Percentiles rank a stretch among this genome's conserved stretches.
Evolutionary conservation across 768 basidiomycete genomes (phyloP).

Genomic region (Dioszegia hungarica): DNA sequence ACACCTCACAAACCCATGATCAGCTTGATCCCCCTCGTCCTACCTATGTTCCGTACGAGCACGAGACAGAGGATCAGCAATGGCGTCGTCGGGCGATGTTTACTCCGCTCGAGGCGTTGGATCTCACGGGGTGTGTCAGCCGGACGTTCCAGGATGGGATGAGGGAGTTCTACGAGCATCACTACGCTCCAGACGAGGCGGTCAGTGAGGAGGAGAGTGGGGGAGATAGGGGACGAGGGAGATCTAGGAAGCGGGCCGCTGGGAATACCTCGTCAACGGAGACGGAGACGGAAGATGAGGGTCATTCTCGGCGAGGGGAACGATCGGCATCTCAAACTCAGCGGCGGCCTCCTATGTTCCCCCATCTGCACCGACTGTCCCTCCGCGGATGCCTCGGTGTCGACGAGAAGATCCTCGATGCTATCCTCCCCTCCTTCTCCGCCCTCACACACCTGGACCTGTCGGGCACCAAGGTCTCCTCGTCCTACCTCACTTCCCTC

Average conservation of each 20-base stretch:
- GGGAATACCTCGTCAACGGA: constrained; percentile 12
- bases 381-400: constrained; percentile 46
- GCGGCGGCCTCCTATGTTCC: constrained; percentile 29
- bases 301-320: background rate
- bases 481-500: constrained; percentile 47
- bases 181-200: constrained; percentile 30
- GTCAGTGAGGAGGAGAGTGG: constrained; percentile 14
- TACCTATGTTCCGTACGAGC: constrained; percentile 55
- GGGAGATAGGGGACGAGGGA: constrained; percentile 15
- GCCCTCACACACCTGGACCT: constrained; percentile 49
- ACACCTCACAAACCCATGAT: constrained; percentile 7
- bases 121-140: constrained; percentile 92
- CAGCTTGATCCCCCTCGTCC: constrained; percentile 40
- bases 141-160: constrained; percentile 81
- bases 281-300: constrained; percentile 29
- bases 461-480: constrained; percentile 45
- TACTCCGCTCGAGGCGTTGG: constrained; percentile 78
- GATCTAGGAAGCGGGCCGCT: constrained; percentile 27
- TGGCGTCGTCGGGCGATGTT: constrained; percentile 46
- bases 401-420: constrained; percentile 31
- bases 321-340: background rate
- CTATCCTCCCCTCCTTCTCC: constrained; percentile 39
- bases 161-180: constrained; percentile 63
- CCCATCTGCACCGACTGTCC: constrained; percentile 37
- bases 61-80: constrained; percentile 72